Evolutionary conservation across 2,329 filamentous ascomycete genomes (phyloP).

Genomic region (Nemania abortiva): DNA sequence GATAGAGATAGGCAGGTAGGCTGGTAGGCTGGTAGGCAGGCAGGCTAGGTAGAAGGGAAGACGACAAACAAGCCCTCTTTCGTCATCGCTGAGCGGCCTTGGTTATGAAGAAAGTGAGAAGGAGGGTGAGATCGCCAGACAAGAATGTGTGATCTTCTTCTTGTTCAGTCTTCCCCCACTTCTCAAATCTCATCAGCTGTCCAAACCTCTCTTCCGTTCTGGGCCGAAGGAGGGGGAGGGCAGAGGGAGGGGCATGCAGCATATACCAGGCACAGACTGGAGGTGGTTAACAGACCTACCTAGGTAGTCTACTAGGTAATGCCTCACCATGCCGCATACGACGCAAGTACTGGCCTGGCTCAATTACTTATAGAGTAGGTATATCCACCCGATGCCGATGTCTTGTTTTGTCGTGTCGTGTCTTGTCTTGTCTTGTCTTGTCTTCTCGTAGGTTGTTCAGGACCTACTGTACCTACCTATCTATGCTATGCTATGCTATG

Average conservation of each 20-base stretch:
- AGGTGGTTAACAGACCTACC: constrained; percentile 6
- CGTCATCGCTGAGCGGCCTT: constrained; percentile 24
- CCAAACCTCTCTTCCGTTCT: constrained; percentile 34
- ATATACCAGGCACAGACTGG: constrained; percentile 29
- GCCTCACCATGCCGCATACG: no score
- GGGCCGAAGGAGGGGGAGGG: constrained; percentile 35
- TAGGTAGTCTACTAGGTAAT: neutral
- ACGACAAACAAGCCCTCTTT: constrained; percentile 6
- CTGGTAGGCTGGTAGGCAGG: constrained; percentile 14
- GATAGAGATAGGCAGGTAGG: constrained; percentile 1
- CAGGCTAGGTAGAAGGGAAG: neutral
- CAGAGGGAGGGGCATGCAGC: constrained; percentile 17
- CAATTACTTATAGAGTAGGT: no score
- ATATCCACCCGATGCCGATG: neutral
- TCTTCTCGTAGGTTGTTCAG: neutral
- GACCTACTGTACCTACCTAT: neutral
- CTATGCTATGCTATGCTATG: constrained; percentile 7
- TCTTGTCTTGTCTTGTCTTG: no score
- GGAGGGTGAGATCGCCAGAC: constrained; percentile 34
- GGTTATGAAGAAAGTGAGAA: constrained; percentile 7
- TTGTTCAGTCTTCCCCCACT: constrained; percentile 27
- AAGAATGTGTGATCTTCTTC: constrained; percentile 30
- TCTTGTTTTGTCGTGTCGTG: no score
- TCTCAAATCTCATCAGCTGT: constrained; percentile 37
- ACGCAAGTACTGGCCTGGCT: no score